Base-by-base conservation (phyloP, 148 eudicot species). In the Hydrangea macrophylla region DNA sequence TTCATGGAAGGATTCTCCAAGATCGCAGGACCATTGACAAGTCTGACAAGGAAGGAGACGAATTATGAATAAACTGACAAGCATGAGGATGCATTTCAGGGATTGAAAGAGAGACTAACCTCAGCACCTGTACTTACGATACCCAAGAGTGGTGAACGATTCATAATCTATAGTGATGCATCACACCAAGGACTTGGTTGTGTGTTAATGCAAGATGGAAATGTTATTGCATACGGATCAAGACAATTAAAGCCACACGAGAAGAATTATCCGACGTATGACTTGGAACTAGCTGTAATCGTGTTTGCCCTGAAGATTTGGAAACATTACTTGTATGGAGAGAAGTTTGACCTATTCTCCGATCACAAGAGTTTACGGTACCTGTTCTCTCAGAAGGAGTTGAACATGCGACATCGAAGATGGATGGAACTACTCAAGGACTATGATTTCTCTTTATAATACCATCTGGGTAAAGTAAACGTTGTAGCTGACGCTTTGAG, bases 131-230 rank as follows among this genome's bases (percentile, higher is more conserved):
- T 70, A 2, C 11, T 69, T 1, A 0, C 33, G 0, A 7, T 70
- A 0, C 59, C 48, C 4, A 2, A 7, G 0, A 28, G 44, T 1
- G 23, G 5, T 0, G 12, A 58, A 28, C 32, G 58, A 0, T 60
- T 3, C 15, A 22, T 17, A 0, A 32, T 70, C 1, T 60, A 30
- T 53, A 40, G 66, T 24, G 59, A 70, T 22, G 59, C 66, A 0
- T 70, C 73, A 0, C 9, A 28, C 1, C n/a, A 60, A 2, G 55
- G 66, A 0, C 13, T 70, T 5, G 73, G 66, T 1, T 60, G 66
- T 35, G 58, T 60, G n/a, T n/a, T n/a, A n/a, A n/a, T n/a, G n/a
- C n/a, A n/a, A n/a, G n/a, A n/a, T n/a, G n/a, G n/a, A n/a, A n/a
- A n/a, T n/a, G n/a, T n/a, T n/a, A n/a, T n/a, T n/a, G n/a, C n/a